Evolutionary conservation across 2,329 filamentous ascomycete species (phyloP).

Genomic region (Cytospora piceae): DNA sequence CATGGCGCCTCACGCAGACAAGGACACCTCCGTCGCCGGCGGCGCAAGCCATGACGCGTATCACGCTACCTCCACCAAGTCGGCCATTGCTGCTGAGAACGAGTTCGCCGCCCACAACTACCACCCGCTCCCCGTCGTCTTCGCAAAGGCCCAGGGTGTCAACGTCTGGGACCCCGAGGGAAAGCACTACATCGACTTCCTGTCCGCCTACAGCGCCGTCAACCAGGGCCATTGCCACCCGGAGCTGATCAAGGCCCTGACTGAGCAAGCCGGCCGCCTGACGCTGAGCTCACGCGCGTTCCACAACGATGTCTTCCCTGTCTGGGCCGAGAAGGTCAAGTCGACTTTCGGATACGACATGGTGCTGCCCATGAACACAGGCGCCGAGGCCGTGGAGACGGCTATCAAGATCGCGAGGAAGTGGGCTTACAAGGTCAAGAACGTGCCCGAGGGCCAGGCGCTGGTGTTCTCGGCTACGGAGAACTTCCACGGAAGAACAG

Average conservation of each 20-base stretch:
- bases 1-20: slow-evolving; percentile 64
- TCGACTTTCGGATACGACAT: slow-evolving; percentile 93
- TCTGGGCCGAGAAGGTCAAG: slow-evolving; percentile 91
- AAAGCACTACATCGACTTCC: slow-evolving; percentile 93
- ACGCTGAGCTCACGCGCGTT: slow-evolving; percentile 95
- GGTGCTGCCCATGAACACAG: slow-evolving; percentile 98
- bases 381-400: slow-evolving; percentile 94
- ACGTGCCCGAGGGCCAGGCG: slow-evolving; percentile 81
- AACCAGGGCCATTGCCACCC: slow-evolving; percentile 99
- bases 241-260: slow-evolving; percentile 87
- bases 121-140: slow-evolving; percentile 93
- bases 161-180: slow-evolving; percentile 98
- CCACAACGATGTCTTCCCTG: slow-evolving; percentile 97
- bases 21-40: slow-evolving; percentile 44
- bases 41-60: slow-evolving; percentile 44
- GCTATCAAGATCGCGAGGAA: slow-evolving; percentile 95
- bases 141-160: slow-evolving; percentile 80
- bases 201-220: slow-evolving; percentile 96
- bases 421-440: slow-evolving; percentile 97
- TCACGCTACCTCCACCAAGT: slow-evolving; percentile 78
- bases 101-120: slow-evolving; percentile 97
- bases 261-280: slow-evolving; percentile 84
- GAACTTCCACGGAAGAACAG: slow-evolving; percentile 96
- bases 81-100: slow-evolving; percentile 80
- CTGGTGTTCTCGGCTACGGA: slow-evolving; percentile 82